A percentile compares a stretch with the other conserved stretches of the same genome.
phyloP scores from a whole-genome alignment of 331 rosid species.

The Ulmus americana region DNA sequence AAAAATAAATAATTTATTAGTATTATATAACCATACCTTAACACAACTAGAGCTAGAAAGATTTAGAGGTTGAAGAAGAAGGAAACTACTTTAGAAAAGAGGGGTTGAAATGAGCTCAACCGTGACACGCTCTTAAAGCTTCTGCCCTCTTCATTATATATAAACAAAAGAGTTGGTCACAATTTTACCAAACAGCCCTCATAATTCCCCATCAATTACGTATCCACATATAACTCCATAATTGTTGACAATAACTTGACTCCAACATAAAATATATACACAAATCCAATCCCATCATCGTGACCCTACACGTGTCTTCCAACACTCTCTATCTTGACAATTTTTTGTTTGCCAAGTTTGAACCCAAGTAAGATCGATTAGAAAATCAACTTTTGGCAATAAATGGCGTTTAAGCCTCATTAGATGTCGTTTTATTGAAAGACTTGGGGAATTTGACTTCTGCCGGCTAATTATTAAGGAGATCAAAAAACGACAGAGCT shows the following conservation, averaged over 20 bases:
- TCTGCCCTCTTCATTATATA: slow-evolving; percentile 21
- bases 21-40: too few relatives aligned
- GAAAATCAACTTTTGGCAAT: slow-evolving; percentile 28
- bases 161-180: slow-evolving; percentile 24
- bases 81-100: not conserved
- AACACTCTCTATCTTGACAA: not conserved
- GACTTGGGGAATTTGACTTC: not conserved
- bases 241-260: slow-evolving; percentile 8
- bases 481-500: not conserved
- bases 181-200: slow-evolving; percentile 41
- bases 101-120: slow-evolving; percentile 6
- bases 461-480: slow-evolving; percentile 32
- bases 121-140: slow-evolving; percentile 22
- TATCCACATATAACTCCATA: slow-evolving; percentile 12
- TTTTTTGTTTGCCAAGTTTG: not conserved
- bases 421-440: not conserved
- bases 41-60: too few relatives aligned
- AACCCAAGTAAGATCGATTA: not conserved
- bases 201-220: slow-evolving; percentile 5
- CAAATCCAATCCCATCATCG: slow-evolving; percentile 1
- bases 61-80: too few relatives aligned
- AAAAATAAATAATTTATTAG: too few relatives aligned
- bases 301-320: slow-evolving; percentile 52
- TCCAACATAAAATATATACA: slow-evolving; percentile 3
- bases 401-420: slow-evolving; percentile 31